Conservation (phyloP, 208 protist genomes). For the Leishmania lainsoni region DNA sequence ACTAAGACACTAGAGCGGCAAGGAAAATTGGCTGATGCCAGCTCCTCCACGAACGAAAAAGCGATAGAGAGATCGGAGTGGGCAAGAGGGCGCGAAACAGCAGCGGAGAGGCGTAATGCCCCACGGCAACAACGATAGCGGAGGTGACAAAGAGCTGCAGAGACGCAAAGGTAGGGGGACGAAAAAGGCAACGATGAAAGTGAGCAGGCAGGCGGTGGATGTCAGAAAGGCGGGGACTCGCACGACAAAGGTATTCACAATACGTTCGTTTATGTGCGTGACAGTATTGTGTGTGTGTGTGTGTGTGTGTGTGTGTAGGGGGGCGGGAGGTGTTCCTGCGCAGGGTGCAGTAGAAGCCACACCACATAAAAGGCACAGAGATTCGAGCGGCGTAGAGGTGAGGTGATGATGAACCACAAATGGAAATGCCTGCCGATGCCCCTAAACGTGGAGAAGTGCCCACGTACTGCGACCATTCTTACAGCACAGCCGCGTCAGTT, state of each 20-base stretch:
- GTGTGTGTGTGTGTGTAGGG: neutral
- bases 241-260: too few species aligned
- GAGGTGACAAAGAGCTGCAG: neutral
- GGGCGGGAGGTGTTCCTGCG: neutral
- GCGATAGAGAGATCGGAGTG: neutral
- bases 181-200: neutral
- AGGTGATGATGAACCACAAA: neutral
- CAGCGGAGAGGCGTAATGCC: neutral
- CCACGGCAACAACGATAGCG: neutral
- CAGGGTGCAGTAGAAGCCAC: neutral
- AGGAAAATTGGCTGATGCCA: neutral
- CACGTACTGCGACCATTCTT: neutral
- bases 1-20: neutral
- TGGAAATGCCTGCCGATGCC: neutral
- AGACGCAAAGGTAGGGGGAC: neutral
- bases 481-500: neutral
- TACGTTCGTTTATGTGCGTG: too few species aligned
- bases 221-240: too few species aligned
- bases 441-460: neutral
- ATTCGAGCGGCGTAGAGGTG: neutral
- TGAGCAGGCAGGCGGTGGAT: too few species aligned
- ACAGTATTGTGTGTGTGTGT: too few species aligned
- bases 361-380: neutral
- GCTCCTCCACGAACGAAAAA: neutral
- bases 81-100: neutral